Base-by-base conservation (phyloP, 495 filamentous ascomycete genomes). In the Rusavskia elegans region DNA sequence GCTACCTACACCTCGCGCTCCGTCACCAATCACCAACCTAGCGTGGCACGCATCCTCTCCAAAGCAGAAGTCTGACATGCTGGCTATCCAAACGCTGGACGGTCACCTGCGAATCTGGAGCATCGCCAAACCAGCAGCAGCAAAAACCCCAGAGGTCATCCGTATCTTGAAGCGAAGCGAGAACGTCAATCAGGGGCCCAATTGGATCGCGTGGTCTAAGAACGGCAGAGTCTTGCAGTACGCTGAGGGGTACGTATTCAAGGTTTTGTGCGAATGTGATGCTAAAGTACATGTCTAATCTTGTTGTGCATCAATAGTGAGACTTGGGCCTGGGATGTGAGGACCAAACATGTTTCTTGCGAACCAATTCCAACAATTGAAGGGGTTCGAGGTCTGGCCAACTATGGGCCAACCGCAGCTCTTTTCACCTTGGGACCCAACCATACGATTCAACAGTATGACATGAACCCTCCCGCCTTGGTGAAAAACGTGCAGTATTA, bases 171-270 rank as follows among this genome's bases (percentile, higher is more conserved):
- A 89, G 67, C 73, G 83, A 59, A 79, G 78, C 5, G 88, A 95
- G 56, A 77, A 78, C 55, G 84, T 75, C 49, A 70, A 79, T 30
- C 67, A 80, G 13, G 88, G 88, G 10, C 85, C 84, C 19, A 94
- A 95, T 64, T 99, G 90, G 90, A 85, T 95, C 74, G 84, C 78
- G 23, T 99, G 92, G 92, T 97, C 93, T 3, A 97, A 94, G 70
- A 95, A 94, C 70, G 92, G 92, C 27, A 82, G 86, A 57, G 88
- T 99, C 55, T 76, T 99, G 48, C 92, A 99, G 68, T 90, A 80
- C 68, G 79, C 88, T 8, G 88, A 96, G 67, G 80, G 85, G 90
- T 96, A 68, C 72, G 87, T 77, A 55, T n/a, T 36, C 32, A 35
- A 2, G 8, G 32, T 4, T 10, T n/a, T 35, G 13, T 35, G 32